Evolutionary conservation across 2,329 filamentous ascomycete species (phyloP).

Genomic region (Hirsutella rhossiliensis): DNA sequence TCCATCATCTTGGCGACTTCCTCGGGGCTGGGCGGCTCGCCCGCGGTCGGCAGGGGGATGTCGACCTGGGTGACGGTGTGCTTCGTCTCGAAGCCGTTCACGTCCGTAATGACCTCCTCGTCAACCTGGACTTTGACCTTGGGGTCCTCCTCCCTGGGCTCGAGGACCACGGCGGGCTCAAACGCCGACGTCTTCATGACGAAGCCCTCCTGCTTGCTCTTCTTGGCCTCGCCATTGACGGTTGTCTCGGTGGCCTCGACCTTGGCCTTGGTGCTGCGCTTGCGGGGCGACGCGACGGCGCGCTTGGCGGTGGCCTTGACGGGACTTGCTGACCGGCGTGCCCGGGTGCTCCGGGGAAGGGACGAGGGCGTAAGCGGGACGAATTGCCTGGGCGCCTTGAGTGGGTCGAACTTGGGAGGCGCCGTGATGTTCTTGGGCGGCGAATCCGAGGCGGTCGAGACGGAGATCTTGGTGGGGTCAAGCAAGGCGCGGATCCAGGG

Average conservation of each 20-base stretch:
- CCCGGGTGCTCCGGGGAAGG: constrained; percentile 32
- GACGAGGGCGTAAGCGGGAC: constrained; percentile 37
- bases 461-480: constrained; percentile 67
- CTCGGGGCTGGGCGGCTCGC: constrained; percentile 60
- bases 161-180: constrained; percentile 34
- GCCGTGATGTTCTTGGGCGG: constrained; percentile 66
- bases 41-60: constrained; percentile 46
- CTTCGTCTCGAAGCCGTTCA: constrained; percentile 51
- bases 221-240: constrained; percentile 17
- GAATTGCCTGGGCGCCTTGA: constrained; percentile 28
- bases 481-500: constrained; percentile 89
- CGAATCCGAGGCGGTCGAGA: constrained; percentile 47
- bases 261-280: constrained; percentile 35
- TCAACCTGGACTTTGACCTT: constrained; percentile 61
- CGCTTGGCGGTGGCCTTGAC: constrained; percentile 35
- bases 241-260: constrained; percentile 23
- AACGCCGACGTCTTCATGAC: constrained; percentile 36
- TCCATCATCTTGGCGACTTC: constrained; percentile 76
- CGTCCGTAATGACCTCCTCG: constrained; percentile 43
- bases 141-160: constrained; percentile 41
- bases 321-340: constrained; percentile 46
- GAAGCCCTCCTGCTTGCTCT: constrained; percentile 18
- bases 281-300: constrained; percentile 39
- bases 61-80: constrained; percentile 66
- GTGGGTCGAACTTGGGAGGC: constrained; percentile 66